Evolutionary conservation across 2,329 filamentous ascomycete species (phyloP), one percentile per base, ranked within the genome.

Genomic region (Rhynchosporium agropyri): DNA sequence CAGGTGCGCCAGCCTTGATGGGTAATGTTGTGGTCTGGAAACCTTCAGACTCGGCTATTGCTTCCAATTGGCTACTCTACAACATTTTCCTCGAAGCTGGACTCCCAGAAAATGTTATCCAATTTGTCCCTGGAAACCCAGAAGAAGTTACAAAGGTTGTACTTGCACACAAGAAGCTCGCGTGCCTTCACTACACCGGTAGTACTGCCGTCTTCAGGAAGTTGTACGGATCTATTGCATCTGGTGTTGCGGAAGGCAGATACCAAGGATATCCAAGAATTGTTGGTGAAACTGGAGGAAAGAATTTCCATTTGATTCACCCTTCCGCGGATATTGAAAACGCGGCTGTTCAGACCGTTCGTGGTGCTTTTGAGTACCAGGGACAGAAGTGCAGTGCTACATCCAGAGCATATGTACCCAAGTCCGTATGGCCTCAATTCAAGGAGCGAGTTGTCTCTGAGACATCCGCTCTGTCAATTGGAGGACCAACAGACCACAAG

Each of bases 11-110:
- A 13, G 92, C 92, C 0, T 80, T 97, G 61, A 88, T 97, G 81
- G 93, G 93, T 63, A 98, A 98, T 76, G 94, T 97, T 1, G 92
- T 97, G 4, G 79, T 98, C 53, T 98, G 93, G 93, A 98, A 98
- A 82, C 93, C 93, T n/a, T 95, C 91, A 13, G 91, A 94, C 70
- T 89, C 82, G 15, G 91, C 93, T 43, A 90, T 97, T 66, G 89
- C 89, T n/a, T 92, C 90, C 67, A 96, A 93, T 81, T 96, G 90
- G 86, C 81, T 98, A 61, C 81, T 97, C 50, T 93, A 97, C 81
- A 84, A 93, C 75, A 96, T 97, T 75, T 83, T 98, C 15, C 80
- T 95, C 31, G 94, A 98, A 79, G 92, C 94, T 33, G 94, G 94
- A 46, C 85, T 98, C 58, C 94, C 94, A 45, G 86, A 86, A 72